Evolutionary conservation across 768 basidiomycete species (phyloP).

Genomic region (Lactarius hatsudake): DNA sequence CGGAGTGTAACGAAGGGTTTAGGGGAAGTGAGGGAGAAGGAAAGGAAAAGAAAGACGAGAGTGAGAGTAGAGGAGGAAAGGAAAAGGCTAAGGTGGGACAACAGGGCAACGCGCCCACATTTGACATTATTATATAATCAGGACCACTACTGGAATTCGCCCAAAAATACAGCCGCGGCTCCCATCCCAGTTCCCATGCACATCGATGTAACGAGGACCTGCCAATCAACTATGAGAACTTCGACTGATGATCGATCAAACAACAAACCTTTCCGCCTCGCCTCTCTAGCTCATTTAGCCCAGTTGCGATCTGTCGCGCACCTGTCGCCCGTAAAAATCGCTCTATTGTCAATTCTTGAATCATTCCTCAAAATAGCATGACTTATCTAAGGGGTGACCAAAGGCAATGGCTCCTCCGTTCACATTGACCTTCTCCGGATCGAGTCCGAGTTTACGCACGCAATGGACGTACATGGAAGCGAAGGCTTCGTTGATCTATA

Average conservation of each 20-base stretch:
- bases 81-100: neutral
- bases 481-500: constrained; percentile 88
- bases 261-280: constrained; percentile 60
- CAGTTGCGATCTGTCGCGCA: constrained; percentile 79
- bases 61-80: neutral
- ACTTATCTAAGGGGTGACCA: constrained; percentile 80
- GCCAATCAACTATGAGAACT: neutral
- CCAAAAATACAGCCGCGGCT: constrained; percentile 73
- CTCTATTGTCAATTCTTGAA: constrained; percentile 26
- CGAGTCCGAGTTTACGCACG: constrained; percentile 60
- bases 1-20: constrained; percentile 16
- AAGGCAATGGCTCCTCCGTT: constrained; percentile 91
- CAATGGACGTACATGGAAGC: constrained; percentile 80
- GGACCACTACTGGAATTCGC: constrained; percentile 38
- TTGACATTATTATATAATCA: neutral
- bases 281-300: constrained; percentile 69
- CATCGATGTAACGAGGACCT: constrained; percentile 87
- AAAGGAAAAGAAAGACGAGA: constrained; percentile 25
- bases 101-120: neutral
- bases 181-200: constrained; percentile 92
- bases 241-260: constrained; percentile 8
- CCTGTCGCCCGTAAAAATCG: constrained; percentile 69
- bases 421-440: constrained; percentile 72
- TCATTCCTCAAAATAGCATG: neutral
- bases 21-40: constrained; percentile 12